These are phyloP conservation scores for Chalciporus piperatus DNA, from an alignment of 768 basidiomycete genomes.

Conservation along the genomic window DNA sequence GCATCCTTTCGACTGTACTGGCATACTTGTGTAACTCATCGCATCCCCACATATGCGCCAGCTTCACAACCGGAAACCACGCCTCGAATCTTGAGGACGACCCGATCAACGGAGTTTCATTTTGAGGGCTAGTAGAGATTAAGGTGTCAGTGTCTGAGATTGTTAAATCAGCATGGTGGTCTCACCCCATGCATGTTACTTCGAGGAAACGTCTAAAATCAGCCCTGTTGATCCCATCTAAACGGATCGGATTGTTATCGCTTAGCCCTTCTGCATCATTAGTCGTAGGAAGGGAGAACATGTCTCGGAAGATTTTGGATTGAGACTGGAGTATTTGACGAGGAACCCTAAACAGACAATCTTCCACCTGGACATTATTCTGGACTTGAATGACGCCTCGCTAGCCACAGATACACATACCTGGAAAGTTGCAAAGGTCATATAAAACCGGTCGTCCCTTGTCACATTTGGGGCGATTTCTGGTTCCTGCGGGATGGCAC, in stretches of 20 bases:
- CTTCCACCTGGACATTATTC: slow-evolving; percentile 10
- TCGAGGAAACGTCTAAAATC: slow-evolving; percentile 21
- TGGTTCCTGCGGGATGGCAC: too few relatives aligned
- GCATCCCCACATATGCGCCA: slow-evolving; percentile 40
- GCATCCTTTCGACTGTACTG: slow-evolving; percentile 22
- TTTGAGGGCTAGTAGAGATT: too few relatives aligned
- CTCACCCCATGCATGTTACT: slow-evolving; percentile 22
- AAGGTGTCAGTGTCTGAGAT: background rate
- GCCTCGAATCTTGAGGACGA: slow-evolving; percentile 11
- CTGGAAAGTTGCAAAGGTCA: slow-evolving; percentile 1
- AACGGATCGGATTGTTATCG: background rate
- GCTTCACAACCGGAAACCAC: slow-evolving; percentile 40
- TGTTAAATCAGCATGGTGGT: background rate
- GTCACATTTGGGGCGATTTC: too few relatives aligned
- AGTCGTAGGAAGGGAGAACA: slow-evolving; percentile 10
- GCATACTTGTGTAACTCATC: slow-evolving; percentile 29
- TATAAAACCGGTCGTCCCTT: slow-evolving; percentile 1
- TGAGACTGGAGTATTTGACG: slow-evolving; percentile 8
- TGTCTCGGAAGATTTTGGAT: slow-evolving; percentile 12
- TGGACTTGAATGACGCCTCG: background rate
- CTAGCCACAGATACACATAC: background rate
- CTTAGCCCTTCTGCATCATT: slow-evolving; percentile 3
- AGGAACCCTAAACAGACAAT: slow-evolving; percentile 14
- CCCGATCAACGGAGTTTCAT: background rate
- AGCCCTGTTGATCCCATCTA: slow-evolving; percentile 17